Evolutionary conservation across 2,329 filamentous ascomycete genomes (phyloP).

Genomic region (Pyrenochaeta sp.): DNA sequence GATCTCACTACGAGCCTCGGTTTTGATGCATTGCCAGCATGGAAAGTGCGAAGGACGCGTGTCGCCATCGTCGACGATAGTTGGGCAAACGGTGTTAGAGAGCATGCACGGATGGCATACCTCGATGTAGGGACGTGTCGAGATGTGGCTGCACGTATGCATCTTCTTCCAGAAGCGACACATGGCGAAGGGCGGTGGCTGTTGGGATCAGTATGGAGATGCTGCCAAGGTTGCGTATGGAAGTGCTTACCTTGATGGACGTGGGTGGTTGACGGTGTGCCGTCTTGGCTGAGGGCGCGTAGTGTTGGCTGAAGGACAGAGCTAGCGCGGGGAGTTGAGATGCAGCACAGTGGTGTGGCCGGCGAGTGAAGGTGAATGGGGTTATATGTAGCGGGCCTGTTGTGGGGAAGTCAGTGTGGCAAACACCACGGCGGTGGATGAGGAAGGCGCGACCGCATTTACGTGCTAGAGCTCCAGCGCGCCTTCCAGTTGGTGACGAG

Average conservation of each 20-base stretch:
- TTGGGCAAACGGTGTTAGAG: conserved; percentile 26
- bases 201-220: not conserved
- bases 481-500: not conserved
- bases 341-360: too few species aligned
- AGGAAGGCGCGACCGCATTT: not conserved
- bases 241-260: not conserved
- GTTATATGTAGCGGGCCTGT: not conserved
- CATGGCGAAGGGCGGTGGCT: conserved; percentile 16
- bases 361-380: not conserved
- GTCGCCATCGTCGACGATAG: conserved; percentile 16
- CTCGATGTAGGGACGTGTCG: conserved; percentile 30
- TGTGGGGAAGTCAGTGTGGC: conserved; percentile 1
- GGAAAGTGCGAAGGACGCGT: conserved; percentile 29
- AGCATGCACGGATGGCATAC: conserved; percentile 30
- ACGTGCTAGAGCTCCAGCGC: not conserved
- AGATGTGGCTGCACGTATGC: conserved; percentile 28
- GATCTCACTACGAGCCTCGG: conserved; percentile 15
- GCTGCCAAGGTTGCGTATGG: not conserved
- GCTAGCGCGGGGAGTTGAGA: not conserved
- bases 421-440: not conserved
- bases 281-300: too few species aligned
- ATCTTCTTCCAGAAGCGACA: conserved; percentile 35
- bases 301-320: too few species aligned
- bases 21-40: conserved; percentile 31
- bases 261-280: not conserved